These are phyloP conservation scores for Lentinula raphanica DNA, from an alignment of 768 basidiomycete species.

Conservation along the genomic window DNA sequence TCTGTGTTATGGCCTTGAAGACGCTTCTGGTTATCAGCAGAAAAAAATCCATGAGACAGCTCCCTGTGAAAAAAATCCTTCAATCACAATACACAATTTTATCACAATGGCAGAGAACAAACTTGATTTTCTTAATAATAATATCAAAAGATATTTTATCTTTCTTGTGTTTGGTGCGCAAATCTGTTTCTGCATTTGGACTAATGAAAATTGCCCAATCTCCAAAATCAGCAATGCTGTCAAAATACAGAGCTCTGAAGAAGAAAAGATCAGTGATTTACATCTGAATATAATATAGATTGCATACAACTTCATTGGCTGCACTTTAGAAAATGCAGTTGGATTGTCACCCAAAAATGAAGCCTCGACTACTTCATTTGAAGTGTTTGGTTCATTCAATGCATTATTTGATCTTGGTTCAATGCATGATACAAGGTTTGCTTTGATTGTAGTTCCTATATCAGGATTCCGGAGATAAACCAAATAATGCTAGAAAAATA, in stretches of 20 bases:
- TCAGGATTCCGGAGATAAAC: neutral
- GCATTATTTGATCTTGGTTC: neutral
- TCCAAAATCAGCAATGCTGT: constrained; percentile 55
- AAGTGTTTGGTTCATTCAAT: no score
- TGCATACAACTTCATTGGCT: constrained; percentile 49
- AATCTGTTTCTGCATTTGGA: constrained; percentile 40
- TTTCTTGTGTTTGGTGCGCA: constrained; percentile 42
- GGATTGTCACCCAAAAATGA: constrained; percentile 10
- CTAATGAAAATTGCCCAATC: constrained; percentile 59
- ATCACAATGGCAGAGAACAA: neutral
- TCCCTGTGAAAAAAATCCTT: constrained; percentile 50
- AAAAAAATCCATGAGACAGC: constrained; percentile 65
- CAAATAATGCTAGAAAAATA: neutral
- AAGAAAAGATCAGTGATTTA: neutral
- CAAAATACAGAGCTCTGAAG: constrained; percentile 47
- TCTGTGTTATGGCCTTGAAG: constrained; percentile 39
- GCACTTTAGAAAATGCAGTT: constrained; percentile 40
- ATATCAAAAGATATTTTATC: constrained; percentile 45
- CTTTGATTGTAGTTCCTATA: neutral
- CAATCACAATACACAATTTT: no score
- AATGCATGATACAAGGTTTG: neutral
- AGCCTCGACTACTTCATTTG: neutral
- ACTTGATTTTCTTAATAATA: constrained; percentile 68
- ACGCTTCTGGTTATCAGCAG: constrained; percentile 61
- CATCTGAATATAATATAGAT: neutral